Evolutionary conservation across 176 grass and related monocot species (phyloP).

Genomic region (Musa schizocarpa): DNA sequence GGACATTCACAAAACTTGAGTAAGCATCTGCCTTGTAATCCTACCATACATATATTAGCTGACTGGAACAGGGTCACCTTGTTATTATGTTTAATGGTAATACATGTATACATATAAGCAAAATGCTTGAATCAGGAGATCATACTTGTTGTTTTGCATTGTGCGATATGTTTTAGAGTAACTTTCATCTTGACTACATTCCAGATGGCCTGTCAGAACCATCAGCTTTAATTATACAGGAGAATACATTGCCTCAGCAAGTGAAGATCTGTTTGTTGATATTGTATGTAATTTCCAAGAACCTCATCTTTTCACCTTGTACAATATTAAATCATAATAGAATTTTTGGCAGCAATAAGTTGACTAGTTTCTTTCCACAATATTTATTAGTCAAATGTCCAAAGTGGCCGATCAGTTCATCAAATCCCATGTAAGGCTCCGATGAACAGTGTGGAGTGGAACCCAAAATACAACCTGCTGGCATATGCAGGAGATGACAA

Average conservation of each 20-base stretch:
- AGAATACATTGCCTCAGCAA: slow-evolving; percentile 89
- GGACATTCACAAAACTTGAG: slow-evolving; percentile 99
- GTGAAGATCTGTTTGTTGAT: slow-evolving; percentile 97
- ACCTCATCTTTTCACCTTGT: background rate
- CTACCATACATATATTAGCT: background rate
- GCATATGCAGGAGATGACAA: slow-evolving; percentile 98
- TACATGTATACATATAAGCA: background rate
- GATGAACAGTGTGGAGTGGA: slow-evolving; percentile 99
- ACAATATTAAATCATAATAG: background rate
- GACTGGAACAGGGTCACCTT: too few species aligned
- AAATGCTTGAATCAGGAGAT: background rate
- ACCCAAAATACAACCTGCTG: slow-evolving; percentile 87
- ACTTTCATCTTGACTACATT: slow-evolving; percentile 7
- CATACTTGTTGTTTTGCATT: background rate
- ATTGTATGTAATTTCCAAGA: slow-evolving; percentile 48
- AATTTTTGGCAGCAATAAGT: background rate
- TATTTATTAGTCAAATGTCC: slow-evolving; percentile 61
- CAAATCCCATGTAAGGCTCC: slow-evolving; percentile 92
- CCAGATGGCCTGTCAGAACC: slow-evolving; percentile 95
- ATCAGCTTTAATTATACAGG: slow-evolving; percentile 87
- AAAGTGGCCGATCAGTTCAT: slow-evolving; percentile 83
- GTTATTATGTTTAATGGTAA: too few species aligned
- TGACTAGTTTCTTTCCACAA: background rate
- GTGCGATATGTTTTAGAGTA: slow-evolving; percentile 14
- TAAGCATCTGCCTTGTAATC: slow-evolving; percentile 20